These are phyloP conservation scores for Allantophomopsis cytisporea DNA, from an alignment of 2,329 filamentous ascomycete genomes.

Conservation along the genomic window DNA sequence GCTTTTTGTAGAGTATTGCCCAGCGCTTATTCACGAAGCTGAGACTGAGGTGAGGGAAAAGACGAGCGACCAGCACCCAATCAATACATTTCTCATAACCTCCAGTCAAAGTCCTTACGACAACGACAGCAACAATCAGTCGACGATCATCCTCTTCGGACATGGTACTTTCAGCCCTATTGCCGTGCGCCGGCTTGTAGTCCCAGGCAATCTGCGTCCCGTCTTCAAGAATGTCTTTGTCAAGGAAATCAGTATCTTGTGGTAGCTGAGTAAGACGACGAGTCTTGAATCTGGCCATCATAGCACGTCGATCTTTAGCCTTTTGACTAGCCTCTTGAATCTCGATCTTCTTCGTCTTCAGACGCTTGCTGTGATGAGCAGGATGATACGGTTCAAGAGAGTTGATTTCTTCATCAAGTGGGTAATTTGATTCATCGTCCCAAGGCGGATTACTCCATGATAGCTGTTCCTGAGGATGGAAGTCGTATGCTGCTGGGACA, in stretches of 20 bases:
- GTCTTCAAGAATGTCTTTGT: not conserved
- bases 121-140: constrained; percentile 42
- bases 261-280: constrained; percentile 9
- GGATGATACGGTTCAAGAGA: constrained; percentile 8
- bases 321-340: not conserved
- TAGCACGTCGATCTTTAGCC: not conserved
- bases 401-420: constrained; percentile 24
- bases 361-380: no score
- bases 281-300: constrained; percentile 5
- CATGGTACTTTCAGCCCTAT: constrained; percentile 11
- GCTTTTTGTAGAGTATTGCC: constrained; percentile 34
- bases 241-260: not conserved
- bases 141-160: constrained; percentile 28
- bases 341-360: not conserved
- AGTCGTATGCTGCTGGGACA: constrained; percentile 19
- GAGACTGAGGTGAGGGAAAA: constrained; percentile 39
- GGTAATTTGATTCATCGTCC: constrained; percentile 6
- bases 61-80: constrained; percentile 41
- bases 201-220: not conserved
- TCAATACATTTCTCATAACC: constrained; percentile 45
- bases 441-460: not conserved
- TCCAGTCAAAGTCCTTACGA: constrained; percentile 42
- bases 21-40: constrained; percentile 40
- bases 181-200: constrained; percentile 2
- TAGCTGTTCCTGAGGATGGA: not conserved